Base-by-base conservation (phyloP, 169 alveolate genomes). In the Eimeria nieschulzi region DNA sequence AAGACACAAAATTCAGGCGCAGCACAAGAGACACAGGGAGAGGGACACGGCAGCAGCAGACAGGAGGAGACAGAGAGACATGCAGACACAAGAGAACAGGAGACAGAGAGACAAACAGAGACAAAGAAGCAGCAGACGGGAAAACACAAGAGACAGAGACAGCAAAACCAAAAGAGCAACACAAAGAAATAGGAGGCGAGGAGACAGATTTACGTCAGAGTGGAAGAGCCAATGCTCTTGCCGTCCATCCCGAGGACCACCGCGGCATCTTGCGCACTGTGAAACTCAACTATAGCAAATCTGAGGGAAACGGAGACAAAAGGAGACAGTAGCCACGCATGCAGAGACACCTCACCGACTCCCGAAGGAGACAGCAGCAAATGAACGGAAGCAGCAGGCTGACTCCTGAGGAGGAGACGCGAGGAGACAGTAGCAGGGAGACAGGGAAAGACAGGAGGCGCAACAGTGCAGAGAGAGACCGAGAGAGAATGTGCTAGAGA, bases 201-300 rank as follows among this genome's bases (percentile, higher is more conserved):
- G 17, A 39, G 59, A 72, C 59, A 39, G 56, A 21, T 2, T 10
- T 59, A 80, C 87, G 72, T 80, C 13, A 80, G 87, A 0, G 33
- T 39, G n/a, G 64, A 17, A 10, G 46, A 9, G 61, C 87, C 87
- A 15, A 80, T 80, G 33, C 55, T 63, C 59, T 80, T 80, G 54
- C 75, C 87, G 26, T 80, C 75, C 73, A 80, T 23, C 59, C 46
- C 75, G 5, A 12, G 72, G 61, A 80, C 59, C 17, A 15, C 64
- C 55, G 64, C 23, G 19, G 87, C 87, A 23, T 80, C 87, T 26
- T 80, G 72, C 0, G 87, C 75, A 33, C 39, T 80, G 15, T 80
- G 75, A 59, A 80, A 80, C 59, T 80, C 87, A 21, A 80, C 87
- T 19, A 80, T 23, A 39, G 87, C 87, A 39, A 6, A 80, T 26